Base-by-base conservation (phyloP, 148 eudicot genomes). In the Chenopodium formosanum region DNA sequence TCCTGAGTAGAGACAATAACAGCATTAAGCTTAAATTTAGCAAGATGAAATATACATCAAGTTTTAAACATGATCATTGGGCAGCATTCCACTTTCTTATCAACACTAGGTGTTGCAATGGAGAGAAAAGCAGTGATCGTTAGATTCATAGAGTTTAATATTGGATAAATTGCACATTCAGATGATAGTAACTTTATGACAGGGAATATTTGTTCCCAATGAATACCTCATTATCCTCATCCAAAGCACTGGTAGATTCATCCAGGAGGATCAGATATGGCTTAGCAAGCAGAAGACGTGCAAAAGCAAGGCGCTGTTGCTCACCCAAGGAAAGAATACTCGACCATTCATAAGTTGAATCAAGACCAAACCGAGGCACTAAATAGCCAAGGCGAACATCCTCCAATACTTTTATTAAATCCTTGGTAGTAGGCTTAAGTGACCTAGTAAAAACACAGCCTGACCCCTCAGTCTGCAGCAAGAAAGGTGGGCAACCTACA, bases 221-320 rank as follows among this genome's bases (percentile, higher is more conserved):
- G 7, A 29, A 75, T 93, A 95, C 98, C 98, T 95, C 98, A 82
- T 92, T 95, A 44, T 88, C 97, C 89, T 92, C 97, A 86, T 95
- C 98, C 80, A 95, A 87, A 78, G 98, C 98, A 82, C 98, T 95
- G 79, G 98, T 95, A n/a, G 98, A 90, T 89, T 95, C 98, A 85
- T 95, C 98, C 85, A 95, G 82, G 50, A 95, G 89, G 87, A 89
- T 97, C 88, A 92, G 85, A 81, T 79, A 80, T 65, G 97, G 98
- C 82, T 89, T 92, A 34, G 98, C 88, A 67, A 95, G 94, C 87
- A 95, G 86, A 79, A 95, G 87, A 40, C 98, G 93, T 23, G 96
- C 98, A 92, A 93, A 95, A 69, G 98, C 98, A 75, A 95, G 97
- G 22, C 98, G 93, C 79, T 95, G 98, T 84, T 95, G 98, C 91